These are phyloP conservation scores for rapeseed (Brassica napus) DNA, from an alignment of 345 rosid genomes.

Conservation along the genomic window Da-Ae NC_063444.1:22012501-22013000, in stretches of 20 bases:
- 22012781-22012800: conserved; percentile 10
- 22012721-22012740: neutral
- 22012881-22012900: conserved; percentile 37
- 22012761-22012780: conserved; percentile 26
- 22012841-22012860: neutral
- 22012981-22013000: conserved; percentile 3
- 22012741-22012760: neutral
- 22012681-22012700: neutral
- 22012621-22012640: neutral
- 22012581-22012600: neutral
- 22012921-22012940: conserved; percentile 72
- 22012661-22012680: no score
- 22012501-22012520: neutral
- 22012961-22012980: neutral
- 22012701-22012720: neutral
- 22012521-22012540: neutral
- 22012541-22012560: neutral
- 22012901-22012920: conserved; percentile 67
- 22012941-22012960: conserved; percentile 46
- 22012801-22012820: neutral
- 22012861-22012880: conserved; percentile 26
- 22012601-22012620: neutral
- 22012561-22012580: neutral
- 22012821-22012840: neutral
- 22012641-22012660: neutral